Percentiles rank a stretch among this genome's conserved stretches.
phyloP scores from a whole-genome alignment of 768 basidiomycete species.

The Naganishia randhawae region DNA sequence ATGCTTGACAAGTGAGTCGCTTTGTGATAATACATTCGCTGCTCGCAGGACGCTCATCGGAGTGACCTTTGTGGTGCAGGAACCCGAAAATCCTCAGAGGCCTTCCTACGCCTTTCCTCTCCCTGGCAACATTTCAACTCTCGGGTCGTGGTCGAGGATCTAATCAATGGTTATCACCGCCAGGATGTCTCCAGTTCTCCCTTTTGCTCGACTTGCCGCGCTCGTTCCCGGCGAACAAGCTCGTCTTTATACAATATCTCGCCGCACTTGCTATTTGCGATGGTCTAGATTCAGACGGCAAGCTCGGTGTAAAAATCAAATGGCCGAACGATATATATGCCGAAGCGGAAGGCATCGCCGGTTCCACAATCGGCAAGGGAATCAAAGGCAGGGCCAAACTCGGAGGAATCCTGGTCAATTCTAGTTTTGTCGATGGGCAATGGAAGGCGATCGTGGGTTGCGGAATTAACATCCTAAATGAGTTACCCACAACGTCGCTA shows the following conservation, averaged over 20 bases:
- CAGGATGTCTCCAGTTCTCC: conserved; percentile 82
- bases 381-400: conserved; percentile 62
- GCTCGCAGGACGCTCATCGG: neutral
- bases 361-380: conserved; percentile 53
- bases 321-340: conserved; percentile 98
- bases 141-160: conserved; percentile 80
- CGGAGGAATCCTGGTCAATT: conserved; percentile 87
- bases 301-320: conserved; percentile 69
- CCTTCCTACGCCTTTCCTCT: conserved; percentile 73
- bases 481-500: conserved; percentile 76
- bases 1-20: conserved; percentile 77
- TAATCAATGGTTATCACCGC: conserved; percentile 88
- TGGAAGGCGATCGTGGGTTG: conserved; percentile 81
- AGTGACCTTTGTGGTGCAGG: conserved; percentile 57
- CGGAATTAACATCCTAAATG: conserved; percentile 80
- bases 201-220: conserved; percentile 63
- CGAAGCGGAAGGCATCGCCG: conserved; percentile 54
- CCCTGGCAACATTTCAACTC: conserved; percentile 80
- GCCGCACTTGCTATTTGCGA: conserved; percentile 84
- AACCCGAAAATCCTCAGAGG: conserved; percentile 68
- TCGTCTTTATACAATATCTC: conserved; percentile 93
- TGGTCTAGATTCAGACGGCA: conserved; percentile 65
- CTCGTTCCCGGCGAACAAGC: conserved; percentile 59
- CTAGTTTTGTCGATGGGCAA: conserved; percentile 67
- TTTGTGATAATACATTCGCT: neutral